Evolutionary conservation across 192 early-diverging fungal species (phyloP).

Genomic region (Pilaira anomala): DNA sequence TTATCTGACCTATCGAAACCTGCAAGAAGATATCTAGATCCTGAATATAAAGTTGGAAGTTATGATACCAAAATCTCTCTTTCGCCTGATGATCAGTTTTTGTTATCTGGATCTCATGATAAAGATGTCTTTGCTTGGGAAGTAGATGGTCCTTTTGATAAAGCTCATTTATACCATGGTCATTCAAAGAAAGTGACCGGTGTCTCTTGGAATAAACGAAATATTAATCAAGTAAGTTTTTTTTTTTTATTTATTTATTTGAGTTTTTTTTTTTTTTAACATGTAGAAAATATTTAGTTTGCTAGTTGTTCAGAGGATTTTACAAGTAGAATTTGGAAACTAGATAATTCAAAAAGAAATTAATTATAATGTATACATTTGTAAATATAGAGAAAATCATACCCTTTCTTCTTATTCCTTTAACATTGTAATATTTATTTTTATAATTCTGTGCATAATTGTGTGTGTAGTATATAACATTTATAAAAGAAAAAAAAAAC

Average conservation of each 20-base stretch:
- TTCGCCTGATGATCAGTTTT: slow-evolving; percentile 68
- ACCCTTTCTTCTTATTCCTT: neutral
- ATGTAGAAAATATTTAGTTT: slow-evolving; percentile 47
- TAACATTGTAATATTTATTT: no score
- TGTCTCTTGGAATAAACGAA: slow-evolving; percentile 68
- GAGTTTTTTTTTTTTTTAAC: no score
- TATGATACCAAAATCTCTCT: slow-evolving; percentile 70
- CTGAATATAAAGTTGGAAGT: slow-evolving; percentile 54
- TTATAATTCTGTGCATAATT: no score
- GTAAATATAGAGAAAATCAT: neutral
- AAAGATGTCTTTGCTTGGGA: slow-evolving; percentile 72
- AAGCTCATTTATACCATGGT: slow-evolving; percentile 56
- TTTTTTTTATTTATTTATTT: neutral
- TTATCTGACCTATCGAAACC: slow-evolving; percentile 47
- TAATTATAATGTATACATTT: neutral
- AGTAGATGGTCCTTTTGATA: slow-evolving; percentile 41
- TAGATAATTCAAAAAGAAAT: neutral
- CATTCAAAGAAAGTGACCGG: slow-evolving; percentile 67
- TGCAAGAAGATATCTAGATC: slow-evolving; percentile 49
- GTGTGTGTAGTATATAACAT: no score
- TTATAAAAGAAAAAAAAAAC: no score
- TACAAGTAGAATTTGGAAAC: slow-evolving; percentile 69
- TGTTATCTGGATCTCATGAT: slow-evolving; percentile 70
- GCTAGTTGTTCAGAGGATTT: slow-evolving; percentile 77
- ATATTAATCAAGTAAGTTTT: slow-evolving; percentile 45